Percentiles rank a stretch among this genome's conserved stretches.
These are phyloP conservation scores for Melanogaster broomeanus DNA, from an alignment of 768 basidiomycete genomes.

Conservation along the genomic window DNA sequence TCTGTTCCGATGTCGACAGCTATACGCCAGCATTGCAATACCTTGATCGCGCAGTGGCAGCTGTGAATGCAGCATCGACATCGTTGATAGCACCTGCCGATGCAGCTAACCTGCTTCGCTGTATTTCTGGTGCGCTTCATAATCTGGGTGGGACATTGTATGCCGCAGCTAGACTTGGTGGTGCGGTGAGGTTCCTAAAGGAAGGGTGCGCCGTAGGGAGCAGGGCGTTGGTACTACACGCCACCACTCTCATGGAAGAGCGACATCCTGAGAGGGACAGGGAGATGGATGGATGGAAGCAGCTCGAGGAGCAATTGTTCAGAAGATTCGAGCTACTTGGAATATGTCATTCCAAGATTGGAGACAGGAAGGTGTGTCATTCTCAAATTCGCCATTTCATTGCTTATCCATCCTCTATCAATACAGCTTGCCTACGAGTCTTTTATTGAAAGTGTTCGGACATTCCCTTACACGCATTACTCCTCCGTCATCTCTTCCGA, in stretches of 20 bases:
- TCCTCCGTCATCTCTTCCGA: slow-evolving; percentile 12
- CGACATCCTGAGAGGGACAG: slow-evolving; percentile 25
- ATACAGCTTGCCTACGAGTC: slow-evolving; percentile 61
- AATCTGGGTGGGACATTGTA: slow-evolving; percentile 72
- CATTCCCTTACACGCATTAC: slow-evolving; percentile 51
- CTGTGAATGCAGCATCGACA: slow-evolving; percentile 16
- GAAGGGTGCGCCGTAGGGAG: slow-evolving; percentile 59
- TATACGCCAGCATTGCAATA: slow-evolving; percentile 48
- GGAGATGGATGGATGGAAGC: slow-evolving; percentile 49
- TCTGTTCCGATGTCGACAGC: slow-evolving; percentile 43
- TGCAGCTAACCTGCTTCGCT: slow-evolving; percentile 59
- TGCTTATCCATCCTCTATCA: not conserved
- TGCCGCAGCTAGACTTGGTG: slow-evolving; percentile 58
- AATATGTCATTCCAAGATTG: slow-evolving; percentile 75
- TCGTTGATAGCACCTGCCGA: slow-evolving; percentile 17
- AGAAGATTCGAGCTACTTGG: slow-evolving; percentile 82
- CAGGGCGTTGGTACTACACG: slow-evolving; percentile 41
- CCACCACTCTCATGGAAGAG: not conserved
- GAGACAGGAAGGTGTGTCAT: slow-evolving; percentile 65
- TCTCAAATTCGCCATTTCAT: not conserved
- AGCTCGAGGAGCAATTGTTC: slow-evolving; percentile 64
- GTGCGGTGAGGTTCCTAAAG: slow-evolving; percentile 67
- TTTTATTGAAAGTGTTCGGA: slow-evolving; percentile 49
- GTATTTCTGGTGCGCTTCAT: slow-evolving; percentile 71
- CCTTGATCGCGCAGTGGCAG: slow-evolving; percentile 43